phyloP scores from a whole-genome alignment of 148 eudicot genomes.

The Camellia sinensis region DNA sequence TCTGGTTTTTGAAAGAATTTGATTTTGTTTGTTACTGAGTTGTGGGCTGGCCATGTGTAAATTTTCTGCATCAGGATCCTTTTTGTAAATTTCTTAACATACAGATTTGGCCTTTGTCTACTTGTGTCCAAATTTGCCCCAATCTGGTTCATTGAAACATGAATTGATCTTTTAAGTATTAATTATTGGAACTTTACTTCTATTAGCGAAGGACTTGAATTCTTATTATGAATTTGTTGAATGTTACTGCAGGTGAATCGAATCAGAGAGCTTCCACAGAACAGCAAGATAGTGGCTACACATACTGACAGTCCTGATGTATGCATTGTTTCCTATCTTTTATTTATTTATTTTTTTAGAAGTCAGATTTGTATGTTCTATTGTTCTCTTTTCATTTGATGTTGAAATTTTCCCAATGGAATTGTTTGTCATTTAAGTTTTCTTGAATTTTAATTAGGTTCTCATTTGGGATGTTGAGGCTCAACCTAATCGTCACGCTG shows the following conservation, averaged over 20 bases:
- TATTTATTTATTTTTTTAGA: not conserved
- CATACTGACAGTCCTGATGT: constrained; percentile 99
- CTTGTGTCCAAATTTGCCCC: not conserved
- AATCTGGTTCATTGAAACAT: not conserved
- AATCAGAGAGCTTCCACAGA: constrained; percentile 91
- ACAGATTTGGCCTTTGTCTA: not conserved
- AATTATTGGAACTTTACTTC: not conserved
- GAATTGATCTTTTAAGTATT: not conserved
- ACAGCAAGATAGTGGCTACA: constrained; percentile 91
- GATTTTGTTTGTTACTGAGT: not conserved
- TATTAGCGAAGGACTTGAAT: not conserved
- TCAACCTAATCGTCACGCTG: constrained; percentile 89
- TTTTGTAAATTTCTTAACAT: not conserved
- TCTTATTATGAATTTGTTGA: not conserved
- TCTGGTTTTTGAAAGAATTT: not conserved
- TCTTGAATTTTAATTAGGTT: constrained; percentile 42
- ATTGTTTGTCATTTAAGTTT: not conserved
- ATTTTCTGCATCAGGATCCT: not conserved
- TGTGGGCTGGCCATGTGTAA: not conserved
- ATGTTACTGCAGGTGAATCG: constrained; percentile 70
- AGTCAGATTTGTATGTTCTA: not conserved
- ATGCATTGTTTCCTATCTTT: not conserved
- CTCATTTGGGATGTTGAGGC: constrained; percentile 93
- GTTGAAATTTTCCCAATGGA: not conserved
- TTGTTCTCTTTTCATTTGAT: not conserved